Conservation (phyloP, 371 early-diverging fungal species). For the Batkoa obscura region DNA sequence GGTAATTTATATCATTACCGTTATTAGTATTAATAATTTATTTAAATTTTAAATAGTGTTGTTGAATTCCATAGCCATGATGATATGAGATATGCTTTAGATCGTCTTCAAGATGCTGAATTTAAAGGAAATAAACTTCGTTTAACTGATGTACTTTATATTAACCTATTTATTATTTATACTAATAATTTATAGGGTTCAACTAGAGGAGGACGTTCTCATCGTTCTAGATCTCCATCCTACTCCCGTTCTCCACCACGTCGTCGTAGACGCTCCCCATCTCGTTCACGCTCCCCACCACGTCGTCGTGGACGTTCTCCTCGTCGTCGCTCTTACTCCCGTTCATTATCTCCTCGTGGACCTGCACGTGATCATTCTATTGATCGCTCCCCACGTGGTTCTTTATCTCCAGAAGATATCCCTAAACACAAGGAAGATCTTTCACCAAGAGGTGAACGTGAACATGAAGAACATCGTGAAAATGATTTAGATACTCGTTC, state of each 20-base stretch:
- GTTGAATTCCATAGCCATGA: conserved; percentile 70
- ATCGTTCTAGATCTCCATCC: conserved; percentile 2
- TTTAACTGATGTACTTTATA: conserved; percentile 49
- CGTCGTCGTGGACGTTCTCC: conserved; percentile 4
- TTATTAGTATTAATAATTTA: too few species aligned
- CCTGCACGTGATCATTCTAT: not conserved
- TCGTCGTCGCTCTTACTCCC: not conserved
- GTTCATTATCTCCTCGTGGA: not conserved
- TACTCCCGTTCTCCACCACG: not conserved
- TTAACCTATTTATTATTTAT: not conserved
- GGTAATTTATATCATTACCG: conserved; percentile 25
- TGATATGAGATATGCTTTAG: conserved; percentile 72
- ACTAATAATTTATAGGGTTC: not conserved
- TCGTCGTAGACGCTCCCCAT: not conserved
- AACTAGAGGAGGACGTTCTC: not conserved
- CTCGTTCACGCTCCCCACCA: conserved; percentile 4
- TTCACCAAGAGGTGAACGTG: not conserved
- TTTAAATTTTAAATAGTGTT: conserved; percentile 24
- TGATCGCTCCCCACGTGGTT: not conserved
- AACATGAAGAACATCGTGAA: not conserved
- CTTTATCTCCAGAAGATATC: not conserved
- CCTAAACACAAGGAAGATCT: not conserved
- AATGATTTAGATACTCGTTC: not conserved
- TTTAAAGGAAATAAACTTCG: conserved; percentile 56
- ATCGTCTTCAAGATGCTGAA: conserved; percentile 68